Evolutionary conservation across 2,329 filamentous ascomycete genomes (phyloP), one percentile per base, ranked within the genome.

Genomic region (Beauveria bassiana): DNA sequence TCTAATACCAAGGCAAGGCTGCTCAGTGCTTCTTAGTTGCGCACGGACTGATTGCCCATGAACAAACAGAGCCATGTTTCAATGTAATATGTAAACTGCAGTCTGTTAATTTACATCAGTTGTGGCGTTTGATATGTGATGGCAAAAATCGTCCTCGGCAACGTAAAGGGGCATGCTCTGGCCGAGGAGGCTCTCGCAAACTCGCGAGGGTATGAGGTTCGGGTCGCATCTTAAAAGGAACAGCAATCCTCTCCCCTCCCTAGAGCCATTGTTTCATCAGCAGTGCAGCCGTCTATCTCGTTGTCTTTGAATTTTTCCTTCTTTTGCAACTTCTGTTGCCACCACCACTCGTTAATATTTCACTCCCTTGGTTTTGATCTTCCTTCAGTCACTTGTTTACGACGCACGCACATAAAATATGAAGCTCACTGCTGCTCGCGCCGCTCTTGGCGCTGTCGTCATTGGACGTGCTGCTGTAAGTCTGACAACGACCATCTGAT

Each of bases 21-120:
- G 54, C 26, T 45, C 31, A 12, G 31, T 47, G 26, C 54, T 18
- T 8, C 14, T 14, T 38, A 38, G 34, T 38, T 14, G 55, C 55
- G 55, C 55, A 58, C 55, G 55, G 55, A 58, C 55, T 58, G 55
- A 58, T 49, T 49, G 45, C 55, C 22, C 45, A 58, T 43, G 55
- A 49, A 58, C 55, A 58, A 26, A 49, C 43, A 43, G 43, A 34
- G 53, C 53, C 53, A 57, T 58, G 55, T 58, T 47, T 58, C 28
- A 58, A 22, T 28, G 55, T 49, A 58, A 58, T 58, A 49, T 22
- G 10, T 51, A 9, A 42, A 57, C 20, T 40, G 20, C 45, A 26
- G 54, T 22, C 24, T 24, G 55, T 38, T 49, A 47, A 49, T 40
- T 49, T 49, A 24, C 43, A 49, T 20, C 55, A 58, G 55, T 58